Evolutionary conservation across 202 grass and related monocot species (phyloP).

Genomic region (Brachypodium distachyon): DNA sequence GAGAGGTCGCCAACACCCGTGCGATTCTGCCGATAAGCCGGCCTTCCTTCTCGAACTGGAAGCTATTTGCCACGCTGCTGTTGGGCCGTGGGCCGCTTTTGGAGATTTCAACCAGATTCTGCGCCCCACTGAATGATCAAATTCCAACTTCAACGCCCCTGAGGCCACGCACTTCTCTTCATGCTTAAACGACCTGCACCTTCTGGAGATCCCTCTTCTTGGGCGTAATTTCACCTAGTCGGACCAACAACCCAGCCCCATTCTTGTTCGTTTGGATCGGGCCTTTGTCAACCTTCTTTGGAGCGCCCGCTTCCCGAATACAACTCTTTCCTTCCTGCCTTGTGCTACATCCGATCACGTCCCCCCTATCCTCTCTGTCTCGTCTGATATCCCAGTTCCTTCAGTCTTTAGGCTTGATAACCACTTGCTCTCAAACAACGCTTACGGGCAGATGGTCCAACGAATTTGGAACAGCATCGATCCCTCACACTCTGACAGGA

Average conservation of each 20-base stretch:
- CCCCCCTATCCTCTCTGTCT: not conserved
- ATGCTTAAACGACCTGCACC: not conserved
- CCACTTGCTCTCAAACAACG: too few species aligned
- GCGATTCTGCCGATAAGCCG: too few species aligned
- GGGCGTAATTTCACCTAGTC: not conserved
- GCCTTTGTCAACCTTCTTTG: not conserved
- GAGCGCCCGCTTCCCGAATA: not conserved
- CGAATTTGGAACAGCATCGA: too few species aligned
- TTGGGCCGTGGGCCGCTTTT: not conserved
- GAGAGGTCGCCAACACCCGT: too few species aligned
- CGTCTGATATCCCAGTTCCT: too few species aligned
- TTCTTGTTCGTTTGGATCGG: not conserved
- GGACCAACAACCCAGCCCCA: not conserved
- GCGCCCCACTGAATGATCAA: not conserved
- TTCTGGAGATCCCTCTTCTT: not conserved
- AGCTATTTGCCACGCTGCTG: too few species aligned
- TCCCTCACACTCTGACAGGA: too few species aligned
- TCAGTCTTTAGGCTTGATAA: too few species aligned
- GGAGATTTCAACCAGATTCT: not conserved
- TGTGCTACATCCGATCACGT: not conserved
- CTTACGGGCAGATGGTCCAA: too few species aligned
- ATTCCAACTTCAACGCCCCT: not conserved
- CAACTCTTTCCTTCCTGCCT: not conserved
- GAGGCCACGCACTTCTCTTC: not conserved
- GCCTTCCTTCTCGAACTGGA: too few species aligned